phyloP scores from a whole-genome alignment of 768 basidiomycete species.

The Amylocystis lapponica region DNA sequence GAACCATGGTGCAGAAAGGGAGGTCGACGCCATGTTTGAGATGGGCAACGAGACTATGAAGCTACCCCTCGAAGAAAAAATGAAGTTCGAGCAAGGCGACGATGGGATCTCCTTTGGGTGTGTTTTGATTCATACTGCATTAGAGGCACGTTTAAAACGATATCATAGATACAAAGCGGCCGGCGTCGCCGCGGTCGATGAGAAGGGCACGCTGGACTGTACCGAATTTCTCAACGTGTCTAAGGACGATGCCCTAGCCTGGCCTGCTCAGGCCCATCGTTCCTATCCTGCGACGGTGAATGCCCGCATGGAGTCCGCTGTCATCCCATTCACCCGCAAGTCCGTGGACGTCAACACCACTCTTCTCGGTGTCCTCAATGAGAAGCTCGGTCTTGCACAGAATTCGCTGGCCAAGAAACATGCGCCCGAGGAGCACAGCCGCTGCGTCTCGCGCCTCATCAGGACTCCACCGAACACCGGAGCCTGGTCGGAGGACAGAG shows the following conservation, averaged over 20 bases:
- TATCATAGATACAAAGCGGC: conserved; percentile 24
- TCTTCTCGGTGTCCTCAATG: conserved; percentile 26
- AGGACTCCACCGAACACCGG: conserved; percentile 21
- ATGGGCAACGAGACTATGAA: conserved; percentile 37
- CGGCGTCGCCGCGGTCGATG: conserved; percentile 28
- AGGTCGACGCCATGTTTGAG: conserved; percentile 35
- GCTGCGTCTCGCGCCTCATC: conserved; percentile 28
- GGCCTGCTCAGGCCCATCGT: conserved; percentile 24
- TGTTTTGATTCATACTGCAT: too few species aligned
- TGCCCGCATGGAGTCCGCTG: conserved; percentile 21
- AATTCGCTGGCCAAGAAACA: conserved; percentile 26
- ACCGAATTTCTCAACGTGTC: conserved; percentile 32
- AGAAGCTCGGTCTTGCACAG: conserved; percentile 26
- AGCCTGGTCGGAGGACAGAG: conserved; percentile 11
- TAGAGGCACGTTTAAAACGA: neutral
- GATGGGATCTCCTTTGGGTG: conserved; percentile 36
- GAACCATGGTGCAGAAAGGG: conserved; percentile 35
- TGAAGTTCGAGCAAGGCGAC: conserved; percentile 39
- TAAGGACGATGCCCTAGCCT: conserved; percentile 32
- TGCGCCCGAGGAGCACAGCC: conserved; percentile 19
- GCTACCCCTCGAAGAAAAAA: conserved; percentile 36
- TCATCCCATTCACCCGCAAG: conserved; percentile 24
- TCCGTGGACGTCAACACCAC: conserved; percentile 35
- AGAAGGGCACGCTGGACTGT: conserved; percentile 26
- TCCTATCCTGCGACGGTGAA: conserved; percentile 27